Evolutionary conservation across 306 rosid species (phyloP).

Genomic region (Sphenostylis stenocarpa): DNA sequence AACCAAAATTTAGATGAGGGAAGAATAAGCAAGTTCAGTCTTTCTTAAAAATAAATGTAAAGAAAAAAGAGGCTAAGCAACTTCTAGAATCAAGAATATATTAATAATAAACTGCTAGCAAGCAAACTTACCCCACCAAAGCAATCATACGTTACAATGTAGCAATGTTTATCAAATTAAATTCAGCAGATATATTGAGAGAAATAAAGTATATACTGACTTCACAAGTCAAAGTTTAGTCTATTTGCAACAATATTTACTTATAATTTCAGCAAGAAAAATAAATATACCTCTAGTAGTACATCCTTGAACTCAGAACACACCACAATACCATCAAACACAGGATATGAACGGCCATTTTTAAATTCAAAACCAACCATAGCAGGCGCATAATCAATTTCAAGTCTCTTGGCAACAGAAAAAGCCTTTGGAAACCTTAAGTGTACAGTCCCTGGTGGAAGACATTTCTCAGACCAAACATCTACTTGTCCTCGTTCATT

Average conservation of each 20-base stretch:
- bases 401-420: slow-evolving; percentile 78
- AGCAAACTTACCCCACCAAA: not conserved
- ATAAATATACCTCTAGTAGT: slow-evolving; percentile 70
- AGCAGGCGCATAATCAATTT: slow-evolving; percentile 92
- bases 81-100: slow-evolving; percentile 5
- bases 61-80: slow-evolving; percentile 1
- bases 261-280: slow-evolving; percentile 5
- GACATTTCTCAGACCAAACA: slow-evolving; percentile 98
- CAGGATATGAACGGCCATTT: slow-evolving; percentile 84
- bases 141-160: not conserved
- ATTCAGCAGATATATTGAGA: slow-evolving; percentile 2
- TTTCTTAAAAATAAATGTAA: not conserved
- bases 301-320: slow-evolving; percentile 85
- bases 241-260: not conserved
- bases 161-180: not conserved
- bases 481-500: slow-evolving; percentile 91
- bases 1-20: not conserved
- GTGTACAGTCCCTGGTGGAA: slow-evolving; percentile 92
- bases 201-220: not conserved
- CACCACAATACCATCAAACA: slow-evolving; percentile 89
- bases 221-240: slow-evolving; percentile 14
- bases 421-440: slow-evolving; percentile 73
- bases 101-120: not conserved
- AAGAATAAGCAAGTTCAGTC: slow-evolving; percentile 19
- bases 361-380: slow-evolving; percentile 91